Base-by-base conservation (phyloP, 805 yeast genomes). In the Ogataea trehaloabstinens region DNA sequence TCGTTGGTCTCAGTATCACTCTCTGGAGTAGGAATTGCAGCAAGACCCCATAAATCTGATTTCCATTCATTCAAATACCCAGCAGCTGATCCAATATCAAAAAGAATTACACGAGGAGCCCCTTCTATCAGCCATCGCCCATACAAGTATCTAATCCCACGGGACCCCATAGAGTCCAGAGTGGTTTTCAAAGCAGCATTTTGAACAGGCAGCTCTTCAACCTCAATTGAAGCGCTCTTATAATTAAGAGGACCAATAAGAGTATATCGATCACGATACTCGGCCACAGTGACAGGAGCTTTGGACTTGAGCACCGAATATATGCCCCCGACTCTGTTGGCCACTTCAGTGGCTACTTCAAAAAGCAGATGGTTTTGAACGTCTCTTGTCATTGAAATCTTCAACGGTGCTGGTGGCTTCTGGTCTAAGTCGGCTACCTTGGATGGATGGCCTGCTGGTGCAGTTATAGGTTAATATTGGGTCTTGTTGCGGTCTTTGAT, bases 91-190 rank as follows among this genome's bases (percentile, higher is more conserved):
- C 81, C 78, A 43, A 88, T 72, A 60, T 91, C 98, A 53, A 93
- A 93, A 34, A 91, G 68, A 32, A 91, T 68, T 18, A 93, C 98
- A 37, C 95, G 68, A 17, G 99, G 99, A 0, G 98, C 96, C 15
- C 98, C 97, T 60, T 93, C 99, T 52, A 91, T 89, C 53, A 91
- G 75, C 99, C 99, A 91, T 42, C 97, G 75, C 33, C 97, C 98
- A 56, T 91, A 90, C 37, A 89, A 67, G 71, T 83, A 86, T 41
- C 74, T 67, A 48, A 91, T 77, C 21, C 98, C 98, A 34, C 96
- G 72, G 12, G 75, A 73, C 33, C 76, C 65, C 98, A 91, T 91
- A 10, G 87, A 71, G 41, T 82, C 82, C 52, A 91, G 68, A 1
- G 95, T 70, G 19, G 71, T 72, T 54, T 73, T 74, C 46, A 90